Conservation (phyloP, 345 rosid species). For the Brassica nigra region DNA sequence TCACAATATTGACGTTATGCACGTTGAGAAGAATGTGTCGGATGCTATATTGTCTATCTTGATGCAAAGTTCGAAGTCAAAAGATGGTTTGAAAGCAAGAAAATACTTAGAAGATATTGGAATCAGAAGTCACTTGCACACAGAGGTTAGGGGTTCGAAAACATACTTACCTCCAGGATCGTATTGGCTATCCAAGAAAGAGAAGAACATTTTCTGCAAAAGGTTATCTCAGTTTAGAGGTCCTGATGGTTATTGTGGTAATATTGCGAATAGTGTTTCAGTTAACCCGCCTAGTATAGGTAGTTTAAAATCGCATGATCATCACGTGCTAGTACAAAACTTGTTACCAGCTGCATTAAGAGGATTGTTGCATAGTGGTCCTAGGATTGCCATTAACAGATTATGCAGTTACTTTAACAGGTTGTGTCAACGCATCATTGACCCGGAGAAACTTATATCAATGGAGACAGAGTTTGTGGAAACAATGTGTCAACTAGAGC, state of each 20-base stretch:
- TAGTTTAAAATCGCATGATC: neutral
- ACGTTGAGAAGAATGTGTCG: neutral
- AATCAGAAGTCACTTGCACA: neutral
- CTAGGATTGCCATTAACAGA: neutral
- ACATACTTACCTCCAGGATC: neutral
- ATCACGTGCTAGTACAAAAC: neutral
- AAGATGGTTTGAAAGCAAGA: neutral
- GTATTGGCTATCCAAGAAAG: neutral
- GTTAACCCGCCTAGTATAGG: neutral
- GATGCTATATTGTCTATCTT: neutral
- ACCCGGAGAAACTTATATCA: neutral
- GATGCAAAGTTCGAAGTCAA: neutral
- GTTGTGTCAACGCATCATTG: neutral
- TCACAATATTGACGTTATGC: neutral
- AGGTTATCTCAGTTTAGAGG: neutral
- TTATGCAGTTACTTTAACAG: neutral
- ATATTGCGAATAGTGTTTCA: neutral
- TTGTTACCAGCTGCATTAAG: neutral
- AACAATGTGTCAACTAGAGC: neutral
- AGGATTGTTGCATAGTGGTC: neutral
- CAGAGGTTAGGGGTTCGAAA: neutral
- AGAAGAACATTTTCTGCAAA: neutral
- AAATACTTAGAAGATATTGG: neutral
- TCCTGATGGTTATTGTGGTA: neutral
- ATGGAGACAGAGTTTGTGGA: neutral